Evolutionary conservation across 169 alveolate genomes (phyloP).

Genomic region (Cryptosporidium sp.): DNA sequence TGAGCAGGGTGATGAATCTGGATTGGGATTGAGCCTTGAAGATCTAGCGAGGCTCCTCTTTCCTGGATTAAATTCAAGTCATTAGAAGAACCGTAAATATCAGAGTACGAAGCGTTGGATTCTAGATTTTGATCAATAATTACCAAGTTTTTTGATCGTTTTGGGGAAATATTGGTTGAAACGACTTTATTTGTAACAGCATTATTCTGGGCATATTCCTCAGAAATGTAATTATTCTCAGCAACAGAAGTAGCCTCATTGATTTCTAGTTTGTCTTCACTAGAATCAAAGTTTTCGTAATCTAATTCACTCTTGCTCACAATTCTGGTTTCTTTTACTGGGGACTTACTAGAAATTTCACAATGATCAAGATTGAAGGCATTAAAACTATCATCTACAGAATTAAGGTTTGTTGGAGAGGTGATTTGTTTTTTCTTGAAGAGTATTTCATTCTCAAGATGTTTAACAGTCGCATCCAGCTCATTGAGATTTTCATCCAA

Average conservation of each 20-base stretch:
- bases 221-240: not conserved
- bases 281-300: not conserved
- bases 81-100: not conserved
- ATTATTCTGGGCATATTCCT: not conserved
- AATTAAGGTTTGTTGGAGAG: not conserved
- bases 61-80: not conserved
- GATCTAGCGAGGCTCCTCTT: not conserved
- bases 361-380: not conserved
- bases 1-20: not conserved
- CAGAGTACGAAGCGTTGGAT: not conserved
- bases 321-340: conserved; percentile 18
- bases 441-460: conserved; percentile 32
- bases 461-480: conserved; percentile 29
- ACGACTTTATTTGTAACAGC: not conserved
- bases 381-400: not conserved
- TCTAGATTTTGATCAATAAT: not conserved
- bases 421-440: conserved; percentile 2
- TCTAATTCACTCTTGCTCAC: not conserved
- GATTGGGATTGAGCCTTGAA: not conserved
- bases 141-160: not conserved
- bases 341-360: not conserved
- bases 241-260: not conserved
- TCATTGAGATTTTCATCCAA: conserved; percentile 43
- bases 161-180: not conserved
- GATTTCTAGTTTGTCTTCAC: not conserved